Base-by-base conservation (phyloP, 192 early-diverging fungal genomes). In the Backusella tarrabulga region DNA sequence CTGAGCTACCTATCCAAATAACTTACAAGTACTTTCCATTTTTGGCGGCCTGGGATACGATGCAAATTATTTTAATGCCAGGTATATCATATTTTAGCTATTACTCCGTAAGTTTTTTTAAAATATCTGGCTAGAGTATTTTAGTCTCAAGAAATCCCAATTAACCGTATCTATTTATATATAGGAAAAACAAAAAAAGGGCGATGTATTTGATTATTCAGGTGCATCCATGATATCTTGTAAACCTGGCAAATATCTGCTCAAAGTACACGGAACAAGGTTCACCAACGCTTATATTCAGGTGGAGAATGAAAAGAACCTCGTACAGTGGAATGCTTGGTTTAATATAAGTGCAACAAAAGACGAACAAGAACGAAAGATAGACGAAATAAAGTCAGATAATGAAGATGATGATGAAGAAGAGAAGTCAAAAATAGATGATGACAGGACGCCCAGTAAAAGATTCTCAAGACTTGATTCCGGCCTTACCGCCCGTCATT, bases 1-100 rank as follows among this genome's bases (percentile, higher is more conserved):
- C 85, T 0, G 78, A 79, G 19, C 74, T 88, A 78, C 84, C 84
- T 5, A 77, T 87, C 32, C 83, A 84, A 67, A 77, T 71, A 35
- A 71, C 78, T 9, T 80, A 80, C 34, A 73, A 74, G 15, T 88
- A 82, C 34, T 67, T 88, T 17, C 83, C 81, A 9, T 88, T 81
- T 69, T 72, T 86, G 2, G 34, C 87, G 21, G 82, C 80, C 12
- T 88, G 87, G 87, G 82, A 81, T 50, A 88, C 86, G 87, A 72
- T 78, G 52, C 77, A 83, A n/a, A 76, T 88, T 4, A 76, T 86
- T n/a, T 66, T 87, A 17, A 82, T 84, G 14, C 86, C 86, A 6
- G 19, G 66, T 3, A 76, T 70, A 8, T 46, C 77, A 19, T 85
- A 84, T 40, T 87, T 87, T 69, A 83, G 81, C 6, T 81, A 75